phyloP scores from a whole-genome alignment of 768 basidiomycete genomes.

The Tricholoma flavovirens region DNA sequence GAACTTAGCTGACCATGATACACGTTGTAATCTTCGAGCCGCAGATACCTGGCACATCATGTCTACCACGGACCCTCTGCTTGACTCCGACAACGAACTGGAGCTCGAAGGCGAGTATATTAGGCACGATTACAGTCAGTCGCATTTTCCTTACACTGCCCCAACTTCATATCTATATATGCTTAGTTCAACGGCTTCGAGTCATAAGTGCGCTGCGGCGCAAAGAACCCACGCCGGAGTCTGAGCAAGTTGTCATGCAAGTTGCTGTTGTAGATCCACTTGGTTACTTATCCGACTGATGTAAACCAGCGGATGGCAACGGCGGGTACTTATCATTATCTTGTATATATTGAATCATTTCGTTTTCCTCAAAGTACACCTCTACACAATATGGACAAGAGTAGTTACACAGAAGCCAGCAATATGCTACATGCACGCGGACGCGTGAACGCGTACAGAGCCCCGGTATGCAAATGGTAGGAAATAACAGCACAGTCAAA shows the following conservation, averaged over 20 bases:
- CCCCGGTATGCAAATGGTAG: background rate
- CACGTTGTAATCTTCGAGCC: constrained; percentile 7
- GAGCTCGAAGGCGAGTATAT: constrained; percentile 49
- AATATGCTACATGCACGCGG: background rate
- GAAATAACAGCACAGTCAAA: background rate
- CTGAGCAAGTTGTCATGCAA: constrained; percentile 17
- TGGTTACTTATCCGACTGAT: background rate
- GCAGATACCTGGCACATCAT: constrained; percentile 72
- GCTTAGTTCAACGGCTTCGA: constrained; percentile 51
- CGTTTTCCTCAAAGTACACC: background rate
- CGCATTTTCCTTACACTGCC: background rate
- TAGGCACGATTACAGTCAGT: constrained; percentile 61
- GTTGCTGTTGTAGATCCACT: constrained; percentile 2
- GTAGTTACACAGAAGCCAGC: background rate
- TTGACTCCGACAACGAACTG: constrained; percentile 69
- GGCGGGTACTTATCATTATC: constrained; percentile 1
- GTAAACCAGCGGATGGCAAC: background rate
- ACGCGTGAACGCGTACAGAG: background rate
- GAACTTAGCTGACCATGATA: background rate
- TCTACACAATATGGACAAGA: background rate
- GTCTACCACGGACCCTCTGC: constrained; percentile 61
- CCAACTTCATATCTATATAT: constrained; percentile 7
- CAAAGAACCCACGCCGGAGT: constrained; percentile 53
- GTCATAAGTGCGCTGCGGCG: constrained; percentile 55
- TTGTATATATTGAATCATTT: constrained; percentile 16